Evolutionary conservation across 2,329 filamentous ascomycete species (phyloP), one percentile per base, ranked within the genome.

Genomic region (Colletotrichum sp.): DNA sequence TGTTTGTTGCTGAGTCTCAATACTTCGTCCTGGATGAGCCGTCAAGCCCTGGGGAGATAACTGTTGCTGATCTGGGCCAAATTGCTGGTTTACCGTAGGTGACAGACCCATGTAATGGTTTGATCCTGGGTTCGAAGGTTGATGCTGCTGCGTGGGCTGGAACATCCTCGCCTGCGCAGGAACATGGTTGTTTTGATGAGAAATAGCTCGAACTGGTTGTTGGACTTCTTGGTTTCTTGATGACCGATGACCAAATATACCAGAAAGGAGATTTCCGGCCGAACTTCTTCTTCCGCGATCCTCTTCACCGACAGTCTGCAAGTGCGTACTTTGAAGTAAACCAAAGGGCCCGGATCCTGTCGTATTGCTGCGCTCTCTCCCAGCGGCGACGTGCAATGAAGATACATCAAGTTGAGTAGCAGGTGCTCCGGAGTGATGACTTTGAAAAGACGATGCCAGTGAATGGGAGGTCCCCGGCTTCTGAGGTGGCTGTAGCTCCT

Each of bases 231-330:
- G 67, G 3, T 71, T 73, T 68, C 76, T 80, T 15, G 79, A 79
- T 5, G 79, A 75, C 22, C 79, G 68, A 64, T 76, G 77, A 16
- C 77, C 73, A 63, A 81, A 78, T 4, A 81, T 73, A 19, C 78
- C 78, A 8, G 79, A 77, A 48, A 81, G 63, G 57, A 81, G 78
- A 8, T 73, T 78, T 5, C 79, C 76, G 4, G 77, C 75, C 7
- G 80, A 79, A 8, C 76, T 74, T 59, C 79, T 78, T 3, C 80
- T 75, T 15, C 80, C 77, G 25, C 79, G 78, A 4, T 80, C 76
- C 15, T 78, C 80, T 32, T 81, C 80, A 6, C 68, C 60, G 12
- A 52, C 69, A 61, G 64, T 9, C 28, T 39, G 32, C 48, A 76
- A 22, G 44, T 75, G 70, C 27, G 59, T 39, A 30, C 72, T 63